Evolutionary conservation across 2,329 filamentous ascomycete genomes (phyloP).

Genomic region (Tolypocladium capitatum): DNA sequence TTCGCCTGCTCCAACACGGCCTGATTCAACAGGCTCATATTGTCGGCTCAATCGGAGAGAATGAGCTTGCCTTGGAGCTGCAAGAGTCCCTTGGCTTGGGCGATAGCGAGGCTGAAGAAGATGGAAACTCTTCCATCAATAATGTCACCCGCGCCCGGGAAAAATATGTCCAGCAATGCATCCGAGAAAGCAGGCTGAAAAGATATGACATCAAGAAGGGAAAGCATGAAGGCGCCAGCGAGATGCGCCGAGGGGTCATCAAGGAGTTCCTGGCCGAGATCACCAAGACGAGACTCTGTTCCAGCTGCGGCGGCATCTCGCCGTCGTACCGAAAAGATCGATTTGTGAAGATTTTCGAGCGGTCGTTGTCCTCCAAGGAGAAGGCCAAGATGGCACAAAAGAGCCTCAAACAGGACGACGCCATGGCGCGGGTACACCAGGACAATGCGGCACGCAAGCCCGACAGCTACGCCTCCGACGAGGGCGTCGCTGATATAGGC

Average conservation of each 20-base stretch:
- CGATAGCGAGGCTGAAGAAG: conserved; percentile 50
- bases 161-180: conserved; percentile 58
- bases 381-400: conserved; percentile 62
- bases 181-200: conserved; percentile 44
- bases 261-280: conserved; percentile 72
- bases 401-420: conserved; percentile 54
- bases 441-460: conserved; percentile 24
- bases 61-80: conserved; percentile 22
- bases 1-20: conserved; percentile 75
- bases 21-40: conserved; percentile 55
- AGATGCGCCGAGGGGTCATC: conserved; percentile 62
- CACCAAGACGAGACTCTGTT: conserved; percentile 55
- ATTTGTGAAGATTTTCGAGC: conserved; percentile 89
- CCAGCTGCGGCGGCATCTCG: conserved; percentile 53
- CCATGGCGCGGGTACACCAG: conserved; percentile 37
- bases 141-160: conserved; percentile 38
- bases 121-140: conserved; percentile 41
- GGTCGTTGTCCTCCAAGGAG: conserved; percentile 60
- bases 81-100: conserved; percentile 25
- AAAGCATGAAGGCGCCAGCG: conserved; percentile 74
- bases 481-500: conserved; percentile 56
- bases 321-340: conserved; percentile 80
- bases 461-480: conserved; percentile 42
- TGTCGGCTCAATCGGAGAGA: conserved; percentile 39
- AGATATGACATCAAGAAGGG: conserved; percentile 38